These are phyloP conservation scores for Cyclotella cryptica DNA, from an alignment of 108 stramenopile species.

Conservation along the genomic window DNA sequence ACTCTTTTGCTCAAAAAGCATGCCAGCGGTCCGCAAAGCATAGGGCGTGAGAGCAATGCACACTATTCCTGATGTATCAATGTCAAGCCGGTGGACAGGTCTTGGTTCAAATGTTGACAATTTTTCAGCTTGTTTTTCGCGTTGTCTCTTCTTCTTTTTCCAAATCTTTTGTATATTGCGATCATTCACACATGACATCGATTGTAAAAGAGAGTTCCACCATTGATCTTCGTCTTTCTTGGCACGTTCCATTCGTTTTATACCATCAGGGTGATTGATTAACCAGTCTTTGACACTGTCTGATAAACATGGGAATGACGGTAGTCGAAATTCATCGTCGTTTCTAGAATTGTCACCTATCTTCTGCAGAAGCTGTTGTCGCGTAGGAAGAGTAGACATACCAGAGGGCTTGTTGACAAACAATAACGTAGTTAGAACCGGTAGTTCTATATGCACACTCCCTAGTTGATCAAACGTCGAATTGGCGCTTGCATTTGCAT, in stretches of 20 bases:
- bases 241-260: slow-evolving; percentile 20
- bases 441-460: slow-evolving; percentile 17
- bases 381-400: slow-evolving; percentile 46
- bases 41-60: slow-evolving; percentile 60
- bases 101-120: slow-evolving; percentile 45
- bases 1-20: slow-evolving; percentile 61
- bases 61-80: slow-evolving; percentile 72
- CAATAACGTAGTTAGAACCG: slow-evolving; percentile 33
- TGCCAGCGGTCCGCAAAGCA: slow-evolving; percentile 48
- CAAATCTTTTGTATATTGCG: background rate
- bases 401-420: slow-evolving; percentile 52
- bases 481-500: background rate
- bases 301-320: slow-evolving; percentile 37
- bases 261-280: slow-evolving; percentile 23
- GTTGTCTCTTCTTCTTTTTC: slow-evolving; percentile 17
- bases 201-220: slow-evolving; percentile 24
- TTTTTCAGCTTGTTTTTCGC: slow-evolving; percentile 14
- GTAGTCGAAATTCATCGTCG: background rate
- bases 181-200: background rate
- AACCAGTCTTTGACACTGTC: slow-evolving; percentile 36
- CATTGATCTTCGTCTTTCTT: slow-evolving; percentile 28
- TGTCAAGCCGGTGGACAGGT: slow-evolving; percentile 75
- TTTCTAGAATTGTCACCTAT: background rate
- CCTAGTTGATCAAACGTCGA: background rate
- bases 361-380: slow-evolving; percentile 18